These are phyloP conservation scores for Boletellus emodensis DNA, from an alignment of 768 basidiomycete species.

Conservation along the genomic window DNA sequence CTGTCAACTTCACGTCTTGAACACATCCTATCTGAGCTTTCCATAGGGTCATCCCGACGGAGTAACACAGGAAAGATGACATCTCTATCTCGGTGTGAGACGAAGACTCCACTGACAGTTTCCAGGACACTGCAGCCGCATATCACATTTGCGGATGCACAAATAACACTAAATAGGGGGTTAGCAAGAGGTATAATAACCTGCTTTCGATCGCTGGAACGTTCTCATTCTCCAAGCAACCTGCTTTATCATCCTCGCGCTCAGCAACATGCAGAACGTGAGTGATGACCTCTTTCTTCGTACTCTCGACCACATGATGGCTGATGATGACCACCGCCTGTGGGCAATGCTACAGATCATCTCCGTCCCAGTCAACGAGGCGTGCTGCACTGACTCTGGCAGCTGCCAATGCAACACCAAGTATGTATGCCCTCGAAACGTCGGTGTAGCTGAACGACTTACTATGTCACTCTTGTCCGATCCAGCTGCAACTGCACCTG, in stretches of 20 bases:
- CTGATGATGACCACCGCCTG: neutral
- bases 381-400: slow-evolving; percentile 13
- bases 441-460: neutral
- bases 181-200: too few species aligned
- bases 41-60: neutral
- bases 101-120: neutral
- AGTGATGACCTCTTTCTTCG: neutral
- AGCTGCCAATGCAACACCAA: slow-evolving; percentile 12
- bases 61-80: neutral
- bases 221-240: too few species aligned
- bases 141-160: neutral
- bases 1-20: neutral
- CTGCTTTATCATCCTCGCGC: too few species aligned
- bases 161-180: slow-evolving; percentile 1
- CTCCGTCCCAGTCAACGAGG: slow-evolving; percentile 11
- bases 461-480: neutral
- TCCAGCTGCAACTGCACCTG: slow-evolving; percentile 19
- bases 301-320: neutral
- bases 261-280: slow-evolving; percentile 19
- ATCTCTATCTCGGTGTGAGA: neutral
- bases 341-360: slow-evolving; percentile 1
- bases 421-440: neutral
- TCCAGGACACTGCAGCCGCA: neutral
- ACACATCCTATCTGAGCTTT: neutral
- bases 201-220: too few species aligned